Percentiles rank a stretch among this genome's conserved stretches.
Conservation (phyloP, 371 early-diverging fungal species). For the Mucor irregularis region DNA sequence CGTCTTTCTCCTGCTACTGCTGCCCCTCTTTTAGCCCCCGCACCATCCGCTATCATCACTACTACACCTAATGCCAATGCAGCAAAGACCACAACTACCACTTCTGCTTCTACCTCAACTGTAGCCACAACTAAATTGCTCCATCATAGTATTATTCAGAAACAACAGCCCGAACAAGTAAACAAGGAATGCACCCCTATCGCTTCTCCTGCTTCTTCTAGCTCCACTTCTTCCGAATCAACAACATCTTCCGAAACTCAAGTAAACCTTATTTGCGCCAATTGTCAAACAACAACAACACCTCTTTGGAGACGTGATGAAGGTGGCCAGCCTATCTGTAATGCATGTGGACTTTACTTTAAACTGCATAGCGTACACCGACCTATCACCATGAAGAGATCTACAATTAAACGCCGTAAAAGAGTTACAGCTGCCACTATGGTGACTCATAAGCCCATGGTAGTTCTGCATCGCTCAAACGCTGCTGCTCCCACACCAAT, state of each 20-base stretch:
- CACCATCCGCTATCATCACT: constrained; percentile 15
- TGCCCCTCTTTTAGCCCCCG: constrained; percentile 37
- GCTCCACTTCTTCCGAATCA: background rate
- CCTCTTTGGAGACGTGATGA: constrained; percentile 82
- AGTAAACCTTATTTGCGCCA: constrained; percentile 54
- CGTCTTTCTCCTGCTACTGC: constrained; percentile 24
- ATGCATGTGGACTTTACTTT: constrained; percentile 83
- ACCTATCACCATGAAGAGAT: constrained; percentile 56
- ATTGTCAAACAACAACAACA: constrained; percentile 77
- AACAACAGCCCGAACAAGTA: no score
- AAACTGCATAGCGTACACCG: constrained; percentile 68
- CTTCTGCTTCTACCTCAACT: background rate
- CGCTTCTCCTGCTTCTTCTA: no score
- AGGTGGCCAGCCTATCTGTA: constrained; percentile 71
- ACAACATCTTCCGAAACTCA: background rate
- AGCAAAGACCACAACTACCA: constrained; percentile 1
- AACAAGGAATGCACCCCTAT: no score
- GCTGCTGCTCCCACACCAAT: background rate
- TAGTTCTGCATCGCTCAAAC: constrained; percentile 13
- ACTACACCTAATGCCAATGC: constrained; percentile 2
- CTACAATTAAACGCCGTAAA: constrained; percentile 58
- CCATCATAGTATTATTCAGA: no score
- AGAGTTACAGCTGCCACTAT: constrained; percentile 34
- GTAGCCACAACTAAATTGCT: no score
- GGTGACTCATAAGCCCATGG: constrained; percentile 16